Conservation (phyloP, 495 filamentous ascomycete genomes). For the Pseudotulostoma volvatum region DNA sequence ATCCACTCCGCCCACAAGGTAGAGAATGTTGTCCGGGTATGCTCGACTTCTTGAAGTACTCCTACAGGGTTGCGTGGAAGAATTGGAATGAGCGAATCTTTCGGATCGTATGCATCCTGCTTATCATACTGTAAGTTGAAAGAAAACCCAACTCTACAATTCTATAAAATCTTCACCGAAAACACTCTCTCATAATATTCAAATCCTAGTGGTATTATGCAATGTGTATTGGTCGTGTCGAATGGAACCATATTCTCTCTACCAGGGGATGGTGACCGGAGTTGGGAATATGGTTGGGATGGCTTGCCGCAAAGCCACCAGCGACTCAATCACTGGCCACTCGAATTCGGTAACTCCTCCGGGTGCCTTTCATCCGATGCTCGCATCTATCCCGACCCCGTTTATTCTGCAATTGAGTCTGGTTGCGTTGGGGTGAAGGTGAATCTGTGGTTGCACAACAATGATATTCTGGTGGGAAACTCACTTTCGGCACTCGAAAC, state of each 20-base stretch:
- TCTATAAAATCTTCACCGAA: too few species aligned
- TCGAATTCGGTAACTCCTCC: neutral
- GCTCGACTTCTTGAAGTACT: conserved; percentile 7
- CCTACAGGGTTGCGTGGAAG: conserved; percentile 3
- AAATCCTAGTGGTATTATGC: neutral
- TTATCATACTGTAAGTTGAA: conserved; percentile 20
- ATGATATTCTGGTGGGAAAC: conserved; percentile 42
- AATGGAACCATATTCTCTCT: neutral
- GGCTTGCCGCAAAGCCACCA: neutral
- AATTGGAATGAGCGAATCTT: conserved; percentile 13
- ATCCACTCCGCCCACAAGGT: conserved; percentile 25
- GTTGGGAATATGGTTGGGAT: neutral
- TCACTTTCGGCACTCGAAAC: conserved; percentile 31
- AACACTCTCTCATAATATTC: too few species aligned
- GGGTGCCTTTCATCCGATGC: conserved; percentile 54
- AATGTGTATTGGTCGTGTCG: neutral
- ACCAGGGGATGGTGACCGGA: neutral
- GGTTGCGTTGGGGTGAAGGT: conserved; percentile 54
- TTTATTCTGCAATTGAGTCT: conserved; percentile 33
- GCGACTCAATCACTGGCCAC: neutral
- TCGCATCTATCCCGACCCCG: conserved; percentile 43
- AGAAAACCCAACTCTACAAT: too few species aligned
- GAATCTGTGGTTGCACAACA: conserved; percentile 48
- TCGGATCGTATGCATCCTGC: conserved; percentile 13
- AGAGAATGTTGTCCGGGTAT: conserved; percentile 20